Evolutionary conservation across 2,329 filamentous ascomycete species (phyloP).

Genomic region (Domatiomyces catenatus): DNA sequence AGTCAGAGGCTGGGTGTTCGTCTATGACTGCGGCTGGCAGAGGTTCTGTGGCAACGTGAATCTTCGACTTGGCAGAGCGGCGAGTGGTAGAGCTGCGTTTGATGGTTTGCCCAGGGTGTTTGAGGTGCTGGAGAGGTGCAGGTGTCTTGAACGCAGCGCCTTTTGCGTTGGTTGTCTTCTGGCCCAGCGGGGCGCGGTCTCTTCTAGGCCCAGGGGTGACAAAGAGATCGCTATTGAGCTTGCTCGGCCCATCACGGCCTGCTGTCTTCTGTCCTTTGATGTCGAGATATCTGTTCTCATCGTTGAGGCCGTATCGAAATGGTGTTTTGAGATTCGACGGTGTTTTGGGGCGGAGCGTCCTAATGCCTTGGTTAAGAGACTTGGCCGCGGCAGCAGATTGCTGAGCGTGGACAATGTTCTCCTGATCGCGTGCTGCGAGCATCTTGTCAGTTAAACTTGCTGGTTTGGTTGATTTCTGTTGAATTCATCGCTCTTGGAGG

Average conservation of each 20-base stretch:
- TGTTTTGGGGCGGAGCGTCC: slow-evolving; percentile 56
- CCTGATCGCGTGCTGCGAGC: slow-evolving; percentile 70
- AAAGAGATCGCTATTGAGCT: slow-evolving; percentile 47
- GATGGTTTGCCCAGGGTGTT: slow-evolving; percentile 48
- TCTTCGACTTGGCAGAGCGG: slow-evolving; percentile 41
- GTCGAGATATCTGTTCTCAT: slow-evolving; percentile 59
- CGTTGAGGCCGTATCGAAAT: slow-evolving; percentile 59
- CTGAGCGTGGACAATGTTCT: slow-evolving; percentile 66
- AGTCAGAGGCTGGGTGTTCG: slow-evolving; percentile 33
- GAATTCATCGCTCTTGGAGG: neutral
- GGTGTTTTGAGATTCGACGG: slow-evolving; percentile 71
- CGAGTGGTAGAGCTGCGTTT: slow-evolving; percentile 45
- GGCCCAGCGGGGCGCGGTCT: slow-evolving; percentile 66
- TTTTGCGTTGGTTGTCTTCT: slow-evolving; percentile 95
- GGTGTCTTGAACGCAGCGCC: slow-evolving; percentile 51
- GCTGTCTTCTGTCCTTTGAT: slow-evolving; percentile 46
- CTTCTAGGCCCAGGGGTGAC: slow-evolving; percentile 56
- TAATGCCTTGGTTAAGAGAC: slow-evolving; percentile 49
- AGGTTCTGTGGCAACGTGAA: slow-evolving; percentile 30
- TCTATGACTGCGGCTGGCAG: slow-evolving; percentile 15
- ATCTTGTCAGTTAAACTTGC: slow-evolving; percentile 31
- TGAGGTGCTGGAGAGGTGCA: slow-evolving; percentile 44
- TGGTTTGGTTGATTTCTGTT: neutral
- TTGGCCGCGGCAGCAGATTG: slow-evolving; percentile 58
- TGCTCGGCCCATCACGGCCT: slow-evolving; percentile 37